These are phyloP conservation scores for Fusarium nygamai DNA, from an alignment of 2,329 filamentous ascomycete species.

Conservation along the genomic window DNA sequence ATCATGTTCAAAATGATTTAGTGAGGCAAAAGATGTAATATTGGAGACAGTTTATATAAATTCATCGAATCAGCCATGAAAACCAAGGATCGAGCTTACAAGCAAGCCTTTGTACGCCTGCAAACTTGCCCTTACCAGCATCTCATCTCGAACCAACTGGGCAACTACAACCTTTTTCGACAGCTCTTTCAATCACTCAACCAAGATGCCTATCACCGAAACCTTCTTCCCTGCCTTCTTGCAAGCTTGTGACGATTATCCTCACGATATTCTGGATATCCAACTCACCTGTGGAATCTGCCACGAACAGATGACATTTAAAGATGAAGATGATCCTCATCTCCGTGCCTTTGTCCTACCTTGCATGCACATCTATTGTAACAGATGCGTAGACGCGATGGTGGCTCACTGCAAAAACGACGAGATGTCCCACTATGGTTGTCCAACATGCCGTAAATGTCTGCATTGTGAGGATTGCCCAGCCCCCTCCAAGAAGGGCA, in stretches of 20 bases:
- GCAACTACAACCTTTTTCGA: background rate
- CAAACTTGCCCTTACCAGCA: background rate
- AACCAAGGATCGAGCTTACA: background rate
- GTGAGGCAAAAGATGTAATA: fast-evolving
- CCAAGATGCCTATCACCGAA: background rate
- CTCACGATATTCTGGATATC: too few species aligned
- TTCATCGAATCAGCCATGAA: background rate
- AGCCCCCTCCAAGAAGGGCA: background rate
- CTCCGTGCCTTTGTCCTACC: background rate
- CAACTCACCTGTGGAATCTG: background rate
- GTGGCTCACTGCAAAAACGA: background rate
- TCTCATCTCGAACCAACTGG: background rate
- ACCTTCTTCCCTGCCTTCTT: background rate
- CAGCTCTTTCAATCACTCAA: background rate
- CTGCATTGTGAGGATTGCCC: background rate
- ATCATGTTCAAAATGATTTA: background rate
- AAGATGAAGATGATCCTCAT: background rate
- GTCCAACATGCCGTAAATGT: background rate
- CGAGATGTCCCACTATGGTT: fast-evolving
- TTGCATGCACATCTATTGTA: background rate
- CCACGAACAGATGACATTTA: background rate
- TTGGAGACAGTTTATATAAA: background rate
- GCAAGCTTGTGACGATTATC: background rate
- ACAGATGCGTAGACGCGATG: background rate
- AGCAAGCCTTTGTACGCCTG: background rate